phyloP scores from a whole-genome alignment of 208 protist species.

The Endotrypanum monterogeii region DNA sequence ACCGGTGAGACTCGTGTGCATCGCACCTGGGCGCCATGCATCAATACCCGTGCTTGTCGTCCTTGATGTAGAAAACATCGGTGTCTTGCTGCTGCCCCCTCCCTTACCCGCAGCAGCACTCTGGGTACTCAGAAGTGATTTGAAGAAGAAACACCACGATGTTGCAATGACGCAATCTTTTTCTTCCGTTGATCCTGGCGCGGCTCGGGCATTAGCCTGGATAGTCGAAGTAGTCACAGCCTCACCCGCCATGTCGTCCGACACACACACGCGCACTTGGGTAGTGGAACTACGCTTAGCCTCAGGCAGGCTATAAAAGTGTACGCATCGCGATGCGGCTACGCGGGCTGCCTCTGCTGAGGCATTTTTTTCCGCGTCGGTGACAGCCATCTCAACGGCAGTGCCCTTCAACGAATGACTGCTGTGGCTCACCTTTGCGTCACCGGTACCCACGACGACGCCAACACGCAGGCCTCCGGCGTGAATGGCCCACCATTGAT shows the following conservation, averaged over 20 bases:
- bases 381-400: background rate
- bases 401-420: background rate
- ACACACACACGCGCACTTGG: slow-evolving; percentile 2
- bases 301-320: slow-evolving; percentile 8
- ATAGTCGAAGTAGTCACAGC: background rate
- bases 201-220: background rate
- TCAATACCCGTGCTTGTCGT: background rate
- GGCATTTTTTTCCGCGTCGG: background rate
- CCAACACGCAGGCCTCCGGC: slow-evolving; percentile 22
- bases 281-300: background rate
- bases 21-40: background rate
- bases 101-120: background rate
- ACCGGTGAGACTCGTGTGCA: background rate
- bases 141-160: slow-evolving; percentile 27
- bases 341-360: slow-evolving; percentile 25
- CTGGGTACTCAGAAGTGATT: background rate
- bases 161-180: slow-evolving; percentile 17
- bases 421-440: slow-evolving; percentile 8
- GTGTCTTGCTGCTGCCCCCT: background rate
- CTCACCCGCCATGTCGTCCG: background rate
- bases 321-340: slow-evolving; percentile 17
- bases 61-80: background rate
- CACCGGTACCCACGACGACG: slow-evolving; percentile 24
- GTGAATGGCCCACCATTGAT: slow-evolving; percentile 26
- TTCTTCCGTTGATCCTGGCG: background rate